Base-by-base conservation (phyloP, 2,329 filamentous ascomycete genomes). In the Trichoderma koningii region DNA sequence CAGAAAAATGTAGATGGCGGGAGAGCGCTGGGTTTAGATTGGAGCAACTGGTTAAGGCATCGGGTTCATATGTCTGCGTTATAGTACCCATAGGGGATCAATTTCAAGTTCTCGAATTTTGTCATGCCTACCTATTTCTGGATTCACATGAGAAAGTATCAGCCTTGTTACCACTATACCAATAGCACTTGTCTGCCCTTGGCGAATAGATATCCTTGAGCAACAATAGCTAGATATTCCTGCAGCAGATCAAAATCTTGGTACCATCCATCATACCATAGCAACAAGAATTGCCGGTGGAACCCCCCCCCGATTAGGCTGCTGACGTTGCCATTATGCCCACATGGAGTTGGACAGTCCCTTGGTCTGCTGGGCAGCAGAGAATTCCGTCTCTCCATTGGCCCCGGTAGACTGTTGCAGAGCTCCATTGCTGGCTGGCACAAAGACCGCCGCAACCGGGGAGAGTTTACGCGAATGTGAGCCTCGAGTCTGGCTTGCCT, bases 261-360 rank as follows among this genome's bases (percentile, higher is more conserved):
- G 5, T 6, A n/a, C 19, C 14, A 41, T n/a, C 15, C 30, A 21
- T 26, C 9, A 9, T 56, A 30, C 10, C 3, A 34, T 34, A 7
- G 9, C 9, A 12, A 34, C 7, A 9, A 34, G 2, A 9, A 5
- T 21, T 21, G n/a, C 19, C 17, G 21, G 45, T 19, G 12, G 4
- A 42, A 10, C 21, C 14, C 1, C 34, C 34, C 34, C 3, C 34
- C 30, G 30, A n/a, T 10, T 21, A 38, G 23, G 26, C 26, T 41
- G 17, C 14, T 15, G 19, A 15, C 9, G 3, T 6, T 26, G 9
- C 30, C n/a, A 4, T 63, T 9, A 63, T n/a, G 62, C 62, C 62
- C 62, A 64, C n/a, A 57, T 45, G 12, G 62, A 64, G n/a, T 21
- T 47, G 15, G 45, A 28, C 1, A 64, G 19, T 30, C 62, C 62